Conservation (phyloP, 2,329 filamentous ascomycete genomes). For the Endothia cerciana region DNA sequence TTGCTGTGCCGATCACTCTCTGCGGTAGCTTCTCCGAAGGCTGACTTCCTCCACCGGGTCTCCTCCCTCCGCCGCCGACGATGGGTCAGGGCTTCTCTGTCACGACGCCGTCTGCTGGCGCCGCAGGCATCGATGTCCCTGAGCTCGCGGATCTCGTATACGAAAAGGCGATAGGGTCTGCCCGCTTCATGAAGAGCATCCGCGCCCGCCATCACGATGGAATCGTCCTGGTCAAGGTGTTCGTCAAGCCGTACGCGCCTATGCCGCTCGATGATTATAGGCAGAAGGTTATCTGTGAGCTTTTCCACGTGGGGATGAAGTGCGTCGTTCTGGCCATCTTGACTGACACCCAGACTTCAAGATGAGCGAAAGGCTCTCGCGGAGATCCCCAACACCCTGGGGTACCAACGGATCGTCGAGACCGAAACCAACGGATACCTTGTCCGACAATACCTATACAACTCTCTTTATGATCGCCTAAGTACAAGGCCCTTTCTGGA, state of each 20-base stretch:
- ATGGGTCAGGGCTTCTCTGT: slow-evolving; percentile 99
- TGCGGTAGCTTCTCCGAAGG: slow-evolving; percentile 24
- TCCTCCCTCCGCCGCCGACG: slow-evolving; percentile 30
- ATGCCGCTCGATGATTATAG: slow-evolving; percentile 82
- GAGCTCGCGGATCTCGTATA: slow-evolving; percentile 90
- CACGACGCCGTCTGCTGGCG: slow-evolving; percentile 86
- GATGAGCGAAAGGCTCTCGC: slow-evolving; percentile 79
- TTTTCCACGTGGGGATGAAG: not conserved
- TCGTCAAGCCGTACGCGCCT: slow-evolving; percentile 86
- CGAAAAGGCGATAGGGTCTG: slow-evolving; percentile 88
- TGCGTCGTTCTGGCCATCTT: slow-evolving; percentile 6
- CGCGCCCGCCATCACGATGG: slow-evolving; percentile 88
- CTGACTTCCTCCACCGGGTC: not conserved
- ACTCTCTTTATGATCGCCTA: slow-evolving; percentile 94
- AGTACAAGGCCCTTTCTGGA: slow-evolving; percentile 96
- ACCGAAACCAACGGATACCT: slow-evolving; percentile 91
- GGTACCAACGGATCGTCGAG: slow-evolving; percentile 89
- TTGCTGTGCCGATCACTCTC: slow-evolving; percentile 9
- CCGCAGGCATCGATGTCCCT: slow-evolving; percentile 89
- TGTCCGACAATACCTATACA: slow-evolving; percentile 93
- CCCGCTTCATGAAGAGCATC: slow-evolving; percentile 96
- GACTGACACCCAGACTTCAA: slow-evolving; percentile 40
- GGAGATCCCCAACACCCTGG: slow-evolving; percentile 87
- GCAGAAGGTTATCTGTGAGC: slow-evolving; percentile 73
- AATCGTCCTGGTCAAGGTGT: slow-evolving; percentile 89